Evolutionary conservation across 805 yeast genomes (phyloP).

Genomic region (Spathaspora passalidarum): DNA sequence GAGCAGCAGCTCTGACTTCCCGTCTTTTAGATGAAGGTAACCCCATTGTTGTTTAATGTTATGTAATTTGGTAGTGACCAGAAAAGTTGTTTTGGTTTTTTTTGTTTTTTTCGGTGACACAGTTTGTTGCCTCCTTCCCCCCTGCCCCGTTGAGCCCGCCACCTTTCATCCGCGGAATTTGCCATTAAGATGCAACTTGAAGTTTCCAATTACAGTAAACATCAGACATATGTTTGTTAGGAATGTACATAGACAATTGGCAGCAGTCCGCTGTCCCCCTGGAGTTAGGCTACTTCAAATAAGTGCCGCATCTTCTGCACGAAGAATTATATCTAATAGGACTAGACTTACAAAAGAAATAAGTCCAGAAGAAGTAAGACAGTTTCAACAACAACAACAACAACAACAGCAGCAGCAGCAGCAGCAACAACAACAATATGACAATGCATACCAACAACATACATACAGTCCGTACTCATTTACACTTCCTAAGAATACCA

Average conservation of each 20-base stretch:
- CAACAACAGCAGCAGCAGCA: no score
- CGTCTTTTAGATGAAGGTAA: slow-evolving; percentile 4
- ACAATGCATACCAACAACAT: slow-evolving; percentile 24
- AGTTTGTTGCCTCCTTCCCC: not conserved
- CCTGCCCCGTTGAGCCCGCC: not conserved
- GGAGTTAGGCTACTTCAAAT: not conserved
- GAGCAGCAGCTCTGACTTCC: slow-evolving; percentile 4
- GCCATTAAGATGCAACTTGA: not conserved
- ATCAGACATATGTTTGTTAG: not conserved
- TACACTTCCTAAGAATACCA: slow-evolving; percentile 37
- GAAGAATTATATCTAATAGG: slow-evolving; percentile 9
- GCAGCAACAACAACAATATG: slow-evolving; percentile 12
- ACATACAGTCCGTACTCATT: slow-evolving; percentile 32
- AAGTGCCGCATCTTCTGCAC: not conserved
- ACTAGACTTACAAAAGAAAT: slow-evolving; percentile 32
- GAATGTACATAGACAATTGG: not conserved
- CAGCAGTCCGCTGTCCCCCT: not conserved
- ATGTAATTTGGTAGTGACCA: not conserved
- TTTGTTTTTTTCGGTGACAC: not conserved
- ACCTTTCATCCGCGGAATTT: not conserved
- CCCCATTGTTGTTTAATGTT: not conserved
- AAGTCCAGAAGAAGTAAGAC: slow-evolving; percentile 31
- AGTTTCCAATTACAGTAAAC: no score
- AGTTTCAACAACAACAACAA: slow-evolving; percentile 15
- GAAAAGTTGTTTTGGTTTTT: not conserved